A percentile compares a stretch with the other conserved stretches of the same genome.
These are phyloP conservation scores for Fusarium napiforme DNA, from an alignment of 2,329 filamentous ascomycete species.

Conservation along the genomic window DNA sequence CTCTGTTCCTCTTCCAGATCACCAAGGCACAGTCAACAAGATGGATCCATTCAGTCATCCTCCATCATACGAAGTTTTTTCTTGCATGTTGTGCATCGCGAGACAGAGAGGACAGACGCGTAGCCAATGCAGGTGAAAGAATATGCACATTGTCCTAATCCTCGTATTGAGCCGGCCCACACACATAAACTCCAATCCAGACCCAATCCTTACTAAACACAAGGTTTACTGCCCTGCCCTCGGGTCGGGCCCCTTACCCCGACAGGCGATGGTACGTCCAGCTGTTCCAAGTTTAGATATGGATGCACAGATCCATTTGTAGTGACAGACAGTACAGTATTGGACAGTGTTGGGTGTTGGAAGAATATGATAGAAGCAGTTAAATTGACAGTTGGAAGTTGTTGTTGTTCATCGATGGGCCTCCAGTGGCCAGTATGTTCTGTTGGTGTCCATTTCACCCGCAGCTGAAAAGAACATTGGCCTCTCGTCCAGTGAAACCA, in stretches of 20 bases:
- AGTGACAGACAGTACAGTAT: slow-evolving; percentile 34
- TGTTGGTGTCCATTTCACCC: not conserved
- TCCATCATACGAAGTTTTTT: not conserved
- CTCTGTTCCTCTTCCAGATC: slow-evolving; percentile 3
- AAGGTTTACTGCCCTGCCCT: slow-evolving; percentile 30
- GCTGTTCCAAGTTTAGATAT: slow-evolving; percentile 40
- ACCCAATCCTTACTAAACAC: slow-evolving; percentile 35
- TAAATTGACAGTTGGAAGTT: not conserved
- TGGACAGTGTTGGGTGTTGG: not conserved
- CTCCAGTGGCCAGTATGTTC: not conserved
- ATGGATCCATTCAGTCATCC: not conserved
- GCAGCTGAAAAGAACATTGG: not conserved
- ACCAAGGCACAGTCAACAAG: not conserved
- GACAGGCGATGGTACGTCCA: slow-evolving; percentile 35
- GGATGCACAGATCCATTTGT: slow-evolving; percentile 23
- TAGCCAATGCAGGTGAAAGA: slow-evolving; percentile 15
- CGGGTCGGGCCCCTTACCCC: slow-evolving; percentile 36
- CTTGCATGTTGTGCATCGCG: slow-evolving; percentile 9
- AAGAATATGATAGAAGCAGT: not conserved
- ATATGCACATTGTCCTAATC: slow-evolving; percentile 5
- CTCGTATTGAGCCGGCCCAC: slow-evolving; percentile 38
- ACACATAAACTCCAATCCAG: slow-evolving; percentile 29
- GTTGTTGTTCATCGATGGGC: not conserved
- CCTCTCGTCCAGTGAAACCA: slow-evolving; percentile 16
- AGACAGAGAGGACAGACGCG: slow-evolving; percentile 28